Base-by-base conservation (phyloP, 345 rosid genomes). In the Bruguiera sexangula region DNA sequence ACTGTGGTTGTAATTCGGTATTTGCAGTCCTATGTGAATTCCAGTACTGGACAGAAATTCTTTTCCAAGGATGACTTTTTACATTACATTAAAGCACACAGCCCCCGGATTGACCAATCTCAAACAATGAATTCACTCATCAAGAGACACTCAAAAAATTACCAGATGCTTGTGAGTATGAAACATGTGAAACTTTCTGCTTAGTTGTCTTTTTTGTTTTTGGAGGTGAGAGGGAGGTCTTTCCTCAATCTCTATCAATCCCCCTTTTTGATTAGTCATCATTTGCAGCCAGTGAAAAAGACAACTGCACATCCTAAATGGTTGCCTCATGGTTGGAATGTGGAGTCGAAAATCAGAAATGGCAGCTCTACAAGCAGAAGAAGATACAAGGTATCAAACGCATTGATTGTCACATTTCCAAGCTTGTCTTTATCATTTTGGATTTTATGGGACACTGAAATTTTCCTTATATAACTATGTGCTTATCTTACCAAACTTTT, bases 21-120 rank as follows among this genome's bases (percentile, higher is more conserved):
- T 60, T 71, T 75, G 78, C 65, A 88, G 91, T 78, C 69, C 21
- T 88, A 83, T 63, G 61, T 73, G 32, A 76, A 88, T 65, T 19
- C 63, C 64, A 71, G 53, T 63, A 86, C 87, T 1, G 79, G 88
- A 60, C 69, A 78, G 51, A 85, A 72, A 64, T 82, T 81, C 67
- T 81, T 34, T 34, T 79, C 82, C 29, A 88, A 79, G 81, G 85
- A 82, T 72, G 85, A 81, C 27, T 77, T 88, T 60, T 65, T 86
- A 64, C 76, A 34, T 53, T 66, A 79, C 72, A 24, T 55, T 19
- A 48, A 63, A 63, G 69, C 55, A 68, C 55, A 63, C 66, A 65
- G 73, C 39, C n/a, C 67, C 53, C 74, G 57, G 79, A 60, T 66
- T 30, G 11, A 37, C 30, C 43, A 66, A 32, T 68, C 62, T 32